Base-by-base conservation (phyloP, 2,329 filamentous ascomycete genomes). In the Aspergillus glaucus region DNA sequence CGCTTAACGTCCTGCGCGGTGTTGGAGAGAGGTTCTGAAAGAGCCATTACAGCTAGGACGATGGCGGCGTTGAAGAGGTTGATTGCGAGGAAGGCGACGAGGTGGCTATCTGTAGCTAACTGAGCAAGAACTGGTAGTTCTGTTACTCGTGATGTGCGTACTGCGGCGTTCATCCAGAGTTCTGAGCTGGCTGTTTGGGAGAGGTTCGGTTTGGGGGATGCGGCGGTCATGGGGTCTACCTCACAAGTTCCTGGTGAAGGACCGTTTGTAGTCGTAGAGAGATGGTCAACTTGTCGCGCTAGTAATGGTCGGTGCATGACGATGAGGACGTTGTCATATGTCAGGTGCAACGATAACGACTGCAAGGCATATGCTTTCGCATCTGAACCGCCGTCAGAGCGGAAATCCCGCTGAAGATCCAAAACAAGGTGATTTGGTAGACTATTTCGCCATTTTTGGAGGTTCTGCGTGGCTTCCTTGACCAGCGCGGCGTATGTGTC, bases 41-140 rank as follows among this genome's bases (percentile, higher is more conserved):
- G 59, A 1, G 73, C 70, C 36, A 70, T 61, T 1, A 74, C 63
- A 21, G 69, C 66, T 45, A 75, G 60, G 10, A 75, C 71, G 22
- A 75, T 67, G 6, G 71, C 68, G 1, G 71, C 68, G 43, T 72
- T 72, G 60, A 74, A 75, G 9, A 75, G 50, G 47, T 75, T 74
- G 52, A 75, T 72, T 2, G 68, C 72, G 15, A 75, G 56, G 48
- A 74, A 75, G 5, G 71, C 67, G 5, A 72, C 68, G 4, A 73
- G 59, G 50, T 75, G 72, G n/a, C 66, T 73, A 14, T 72, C 66
- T 0, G 63, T 68, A 4, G 71, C 70, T 6, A 68, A 55, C 36
- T 68, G 63, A 15, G 65, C 62, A 4, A 74, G 63, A 1, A 52
- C 50, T 0, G 57, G 57, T 24, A 61, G 37, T 41, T 62, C 58